Conservation (phyloP, 331 rosid species). For the Spiraea crenata region DNA sequence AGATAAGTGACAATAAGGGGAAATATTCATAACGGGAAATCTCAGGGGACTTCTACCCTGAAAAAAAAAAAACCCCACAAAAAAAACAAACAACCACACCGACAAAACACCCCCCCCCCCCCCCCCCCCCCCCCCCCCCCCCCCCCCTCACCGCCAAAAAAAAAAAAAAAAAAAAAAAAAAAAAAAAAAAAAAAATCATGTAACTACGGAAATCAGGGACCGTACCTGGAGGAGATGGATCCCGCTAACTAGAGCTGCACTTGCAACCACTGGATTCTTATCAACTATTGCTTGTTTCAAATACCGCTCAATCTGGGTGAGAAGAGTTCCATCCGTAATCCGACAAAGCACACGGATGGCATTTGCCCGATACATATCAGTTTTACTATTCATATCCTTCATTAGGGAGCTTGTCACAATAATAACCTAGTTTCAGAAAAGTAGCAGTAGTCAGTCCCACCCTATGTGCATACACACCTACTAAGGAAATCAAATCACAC, state of each 20-base stretch:
- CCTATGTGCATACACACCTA: constrained; percentile 18
- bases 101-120: no score
- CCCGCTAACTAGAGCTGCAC: constrained; percentile 98
- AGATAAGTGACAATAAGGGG: neutral
- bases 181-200: neutral
- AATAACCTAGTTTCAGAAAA: constrained; percentile 57
- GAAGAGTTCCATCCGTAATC: constrained; percentile 97
- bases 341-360: constrained; percentile 98
- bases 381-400: constrained; percentile 99
- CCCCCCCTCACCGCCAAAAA: no score
- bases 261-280: constrained; percentile 98
- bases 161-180: no score
- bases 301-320: constrained; percentile 93
- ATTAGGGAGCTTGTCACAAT: constrained; percentile 98
- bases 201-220: neutral
- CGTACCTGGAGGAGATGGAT: constrained; percentile 96
- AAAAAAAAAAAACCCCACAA: no score
- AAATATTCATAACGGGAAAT: neutral
- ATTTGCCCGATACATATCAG: constrained; percentile 99
- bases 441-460: constrained; percentile 33
- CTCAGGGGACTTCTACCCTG: no score
- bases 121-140: no score
- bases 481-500: constrained; percentile 15
- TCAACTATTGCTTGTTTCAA: constrained; percentile 97
- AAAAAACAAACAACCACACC: no score